phyloP scores from a whole-genome alignment of 306 rosid genomes.

The Pyrus bretschneideri region DNA sequence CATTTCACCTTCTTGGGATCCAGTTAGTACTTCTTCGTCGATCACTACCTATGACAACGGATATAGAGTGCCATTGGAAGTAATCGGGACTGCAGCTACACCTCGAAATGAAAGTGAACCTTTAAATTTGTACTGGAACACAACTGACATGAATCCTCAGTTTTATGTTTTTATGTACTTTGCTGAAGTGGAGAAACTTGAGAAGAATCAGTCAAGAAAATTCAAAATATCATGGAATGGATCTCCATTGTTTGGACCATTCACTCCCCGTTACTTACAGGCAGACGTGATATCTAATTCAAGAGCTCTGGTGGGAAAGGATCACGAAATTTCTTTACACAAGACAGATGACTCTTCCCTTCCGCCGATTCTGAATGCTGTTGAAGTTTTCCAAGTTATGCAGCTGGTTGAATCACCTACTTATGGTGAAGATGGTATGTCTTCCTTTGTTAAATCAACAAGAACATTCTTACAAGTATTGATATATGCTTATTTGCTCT shows the following conservation, averaged over 20 bases:
- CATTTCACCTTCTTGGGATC: constrained; percentile 35
- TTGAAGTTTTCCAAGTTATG: constrained; percentile 42
- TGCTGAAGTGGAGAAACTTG: constrained; percentile 47
- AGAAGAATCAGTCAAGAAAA: constrained; percentile 39
- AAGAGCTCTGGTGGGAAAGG: constrained; percentile 41
- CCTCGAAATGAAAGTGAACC: constrained; percentile 30
- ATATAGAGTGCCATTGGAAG: constrained; percentile 46
- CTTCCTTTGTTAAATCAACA: background rate
- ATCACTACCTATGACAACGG: constrained; percentile 39
- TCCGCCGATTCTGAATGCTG: constrained; percentile 63
- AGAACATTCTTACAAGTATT: no score
- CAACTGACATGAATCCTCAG: constrained; percentile 23
- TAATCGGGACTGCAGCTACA: constrained; percentile 42
- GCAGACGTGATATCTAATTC: constrained; percentile 29
- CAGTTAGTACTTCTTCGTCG: constrained; percentile 24
- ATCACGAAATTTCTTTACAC: constrained; percentile 45
- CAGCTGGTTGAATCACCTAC: constrained; percentile 27
- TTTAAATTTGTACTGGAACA: constrained; percentile 45
- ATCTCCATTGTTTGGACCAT: constrained; percentile 31
- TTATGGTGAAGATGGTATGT: constrained; percentile 45
- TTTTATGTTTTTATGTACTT: constrained; percentile 48
- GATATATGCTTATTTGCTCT: no score
- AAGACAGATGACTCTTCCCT: constrained; percentile 41
- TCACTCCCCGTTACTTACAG: constrained; percentile 30
- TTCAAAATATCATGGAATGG: constrained; percentile 55